These are phyloP conservation scores for Phalaenopsis hybrid DNA, from an alignment of 116 monocot genomes.

Conservation along the genomic window DNA sequence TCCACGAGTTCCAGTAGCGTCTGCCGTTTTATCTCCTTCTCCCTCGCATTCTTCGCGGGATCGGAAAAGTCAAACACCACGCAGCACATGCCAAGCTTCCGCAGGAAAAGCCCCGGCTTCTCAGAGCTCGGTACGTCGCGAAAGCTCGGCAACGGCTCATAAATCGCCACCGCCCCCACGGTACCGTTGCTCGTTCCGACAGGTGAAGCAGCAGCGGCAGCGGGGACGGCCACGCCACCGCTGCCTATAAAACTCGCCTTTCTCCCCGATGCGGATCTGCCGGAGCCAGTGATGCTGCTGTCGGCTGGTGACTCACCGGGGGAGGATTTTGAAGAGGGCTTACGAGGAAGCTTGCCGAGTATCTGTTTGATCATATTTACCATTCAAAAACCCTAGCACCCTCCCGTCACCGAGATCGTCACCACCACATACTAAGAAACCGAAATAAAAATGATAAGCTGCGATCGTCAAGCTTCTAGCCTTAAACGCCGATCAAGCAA, in stretches of 20 bases:
- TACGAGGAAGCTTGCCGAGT: conserved; percentile 27
- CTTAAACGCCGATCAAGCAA: not conserved
- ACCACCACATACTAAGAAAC: conserved; percentile 5
- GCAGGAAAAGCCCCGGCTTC: conserved; percentile 31
- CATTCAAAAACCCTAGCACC: conserved; percentile 8
- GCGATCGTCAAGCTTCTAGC: conserved; percentile 5
- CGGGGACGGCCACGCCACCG: not conserved
- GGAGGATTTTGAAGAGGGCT: conserved; percentile 23
- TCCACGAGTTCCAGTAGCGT: conserved; percentile 45
- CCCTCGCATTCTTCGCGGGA: conserved; percentile 18
- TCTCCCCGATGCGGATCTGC: not conserved
- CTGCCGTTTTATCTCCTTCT: conserved; percentile 50
- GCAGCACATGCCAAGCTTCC: conserved; percentile 42
- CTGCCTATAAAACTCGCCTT: not conserved
- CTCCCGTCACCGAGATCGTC: conserved; percentile 6
- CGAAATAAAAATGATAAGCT: not conserved
- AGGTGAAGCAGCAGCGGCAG: not conserved
- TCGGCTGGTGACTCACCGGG: conserved; percentile 1
- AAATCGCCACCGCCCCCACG: not conserved
- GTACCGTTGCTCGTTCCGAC: not conserved
- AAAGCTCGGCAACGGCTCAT: conserved; percentile 27
- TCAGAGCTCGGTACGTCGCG: conserved; percentile 38
- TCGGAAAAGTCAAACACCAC: conserved; percentile 47
- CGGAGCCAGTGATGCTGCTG: not conserved
- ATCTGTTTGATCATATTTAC: conserved; percentile 36